These are phyloP conservation scores for Plasmodium yoelii DNA, from an alignment of 169 alveolate genomes.

Conservation along the genomic window DNA sequence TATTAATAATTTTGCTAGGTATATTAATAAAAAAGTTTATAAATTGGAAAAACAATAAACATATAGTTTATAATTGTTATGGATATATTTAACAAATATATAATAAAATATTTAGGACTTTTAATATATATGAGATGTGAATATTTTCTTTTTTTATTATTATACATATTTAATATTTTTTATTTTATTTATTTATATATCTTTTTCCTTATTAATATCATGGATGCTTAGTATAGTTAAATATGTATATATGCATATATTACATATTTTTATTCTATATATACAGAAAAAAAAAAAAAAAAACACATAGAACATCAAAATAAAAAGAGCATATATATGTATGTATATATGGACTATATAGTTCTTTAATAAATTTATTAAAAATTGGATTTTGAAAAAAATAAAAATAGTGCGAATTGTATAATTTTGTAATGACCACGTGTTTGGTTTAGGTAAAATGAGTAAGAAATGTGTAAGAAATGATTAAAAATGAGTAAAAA, in stretches of 20 bases:
- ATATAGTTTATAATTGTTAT: too few relatives aligned
- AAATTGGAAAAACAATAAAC: neutral
- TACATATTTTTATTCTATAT: neutral
- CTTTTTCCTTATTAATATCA: neutral
- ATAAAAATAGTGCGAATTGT: neutral
- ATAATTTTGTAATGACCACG: too few relatives aligned
- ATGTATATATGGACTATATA: neutral
- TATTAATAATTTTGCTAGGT: conserved; percentile 89
- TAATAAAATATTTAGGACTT: too few relatives aligned
- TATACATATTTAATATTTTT: neutral
- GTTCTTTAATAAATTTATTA: too few relatives aligned
- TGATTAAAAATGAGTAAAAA: too few relatives aligned
- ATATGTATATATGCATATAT: neutral
- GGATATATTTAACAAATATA: too few relatives aligned
- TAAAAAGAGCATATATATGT: neutral
- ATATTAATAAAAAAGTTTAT: conserved; percentile 83
- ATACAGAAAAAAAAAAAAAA: neutral
- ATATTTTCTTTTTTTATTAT: too few relatives aligned
- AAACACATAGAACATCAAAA: too few relatives aligned
- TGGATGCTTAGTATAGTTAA: neutral
- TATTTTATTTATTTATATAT: neutral
- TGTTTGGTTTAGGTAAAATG: too few relatives aligned
- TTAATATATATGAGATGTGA: too few relatives aligned
- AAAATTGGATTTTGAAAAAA: neutral
- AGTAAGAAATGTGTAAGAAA: too few relatives aligned